Percentiles rank a stretch among this genome's conserved stretches.
Evolutionary conservation across 106 monocot species (phyloP).

Genomic region (Vanilla planifolia): DNA sequence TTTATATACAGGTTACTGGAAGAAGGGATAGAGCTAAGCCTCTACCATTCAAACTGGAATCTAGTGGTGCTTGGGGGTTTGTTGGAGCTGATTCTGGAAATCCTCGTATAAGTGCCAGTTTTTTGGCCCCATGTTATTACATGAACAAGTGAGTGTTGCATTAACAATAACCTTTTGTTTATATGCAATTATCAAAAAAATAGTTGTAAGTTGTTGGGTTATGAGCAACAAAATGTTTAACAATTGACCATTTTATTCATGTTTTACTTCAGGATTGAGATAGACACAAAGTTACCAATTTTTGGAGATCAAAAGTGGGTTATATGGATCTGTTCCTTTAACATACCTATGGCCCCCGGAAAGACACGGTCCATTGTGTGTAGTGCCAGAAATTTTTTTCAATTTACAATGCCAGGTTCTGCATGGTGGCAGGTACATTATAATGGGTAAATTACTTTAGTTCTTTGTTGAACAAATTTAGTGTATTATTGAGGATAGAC

Average conservation of each 20-base stretch:
- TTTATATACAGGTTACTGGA: conserved; percentile 71
- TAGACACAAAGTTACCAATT: conserved; percentile 79
- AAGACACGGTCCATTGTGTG: conserved; percentile 97
- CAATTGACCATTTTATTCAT: neutral
- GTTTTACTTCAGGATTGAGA: conserved; percentile 72
- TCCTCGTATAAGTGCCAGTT: conserved; percentile 73
- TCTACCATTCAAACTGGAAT: conserved; percentile 87
- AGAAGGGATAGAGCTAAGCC: conserved; percentile 93
- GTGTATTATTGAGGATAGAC: too few species aligned
- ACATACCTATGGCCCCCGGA: conserved; percentile 92
- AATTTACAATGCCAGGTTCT: conserved; percentile 73
- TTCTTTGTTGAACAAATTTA: too few species aligned
- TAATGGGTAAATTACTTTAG: neutral
- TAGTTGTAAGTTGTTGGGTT: neutral
- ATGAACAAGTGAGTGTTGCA: conserved; percentile 71
- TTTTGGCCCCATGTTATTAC: conserved; percentile 86
- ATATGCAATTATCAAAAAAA: too few species aligned
- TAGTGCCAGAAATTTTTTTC: conserved; percentile 89
- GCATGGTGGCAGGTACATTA: conserved; percentile 85
- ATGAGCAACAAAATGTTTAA: neutral
- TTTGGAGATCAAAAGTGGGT: conserved; percentile 97
- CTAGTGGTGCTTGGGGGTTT: conserved; percentile 74
- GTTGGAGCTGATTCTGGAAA: conserved; percentile 67
- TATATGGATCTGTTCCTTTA: conserved; percentile 99
- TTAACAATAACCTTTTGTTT: neutral